Base-by-base conservation (phyloP, 2,329 filamentous ascomycete genomes). In the Venturia carpophila region DNA sequence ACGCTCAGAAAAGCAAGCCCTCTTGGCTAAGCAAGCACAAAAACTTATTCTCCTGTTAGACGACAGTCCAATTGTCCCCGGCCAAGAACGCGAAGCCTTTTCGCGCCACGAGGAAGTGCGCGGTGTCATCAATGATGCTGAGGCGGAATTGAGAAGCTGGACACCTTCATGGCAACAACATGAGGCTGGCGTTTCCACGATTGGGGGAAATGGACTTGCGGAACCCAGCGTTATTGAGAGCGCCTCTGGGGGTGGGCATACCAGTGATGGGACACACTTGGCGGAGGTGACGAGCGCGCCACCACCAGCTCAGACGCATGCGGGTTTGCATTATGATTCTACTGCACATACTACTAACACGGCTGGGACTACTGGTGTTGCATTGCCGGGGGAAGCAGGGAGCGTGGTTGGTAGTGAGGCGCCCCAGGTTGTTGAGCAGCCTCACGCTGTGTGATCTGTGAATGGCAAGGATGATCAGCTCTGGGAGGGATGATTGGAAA, bases 1-100 rank as follows among this genome's bases (percentile, higher is more conserved):
- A 80, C 89, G 93, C 41, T 92, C 92, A 30, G 94, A 97, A 80
- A 97, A 97, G 80, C 94, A 99, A 75, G 90, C 93, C 71, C 90
- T 99, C 67, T 84, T 99, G 19, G 93, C 94, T 66, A 90, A 90
- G 71, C 92, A 97, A 74, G 93, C 92, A 24, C 89, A 91, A 64
- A 87, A 91, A 55, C 84, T 99, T 43, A 76, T 99, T 65, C 87
- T 89, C 70, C 84, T 96, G 47, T 84, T 99, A 13, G 94, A 99
- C 71, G 93, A 97, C 74, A 88, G 87, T 0, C 91, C 94, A 0
- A 86, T 97, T 39, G 88, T 96, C 0, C 93, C 93, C 1, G 94
- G 94, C 60, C 91, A 97, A 74, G 76, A 82, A 19, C 87, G 88
- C 62, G 80, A 83, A n/a, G 76, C 82, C 0, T 97, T 94, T 73